Conservation (phyloP, 805 yeast species). For the Wickerhamiella brachini region DNA sequence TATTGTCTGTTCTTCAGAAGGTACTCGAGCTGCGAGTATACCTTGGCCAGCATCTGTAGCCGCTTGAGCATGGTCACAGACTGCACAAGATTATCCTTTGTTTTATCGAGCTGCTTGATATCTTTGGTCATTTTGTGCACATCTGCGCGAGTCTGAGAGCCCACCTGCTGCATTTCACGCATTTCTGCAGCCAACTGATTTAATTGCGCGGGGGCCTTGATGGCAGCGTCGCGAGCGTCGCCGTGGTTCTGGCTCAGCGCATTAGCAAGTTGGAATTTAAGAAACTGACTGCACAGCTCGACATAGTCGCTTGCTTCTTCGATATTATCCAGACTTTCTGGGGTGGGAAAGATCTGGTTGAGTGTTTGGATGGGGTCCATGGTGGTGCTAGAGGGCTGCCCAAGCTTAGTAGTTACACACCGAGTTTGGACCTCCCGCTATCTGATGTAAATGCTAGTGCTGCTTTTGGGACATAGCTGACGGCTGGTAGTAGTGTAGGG, state of each 20-base stretch:
- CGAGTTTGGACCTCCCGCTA: too few relatives aligned
- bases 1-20: conserved; percentile 35
- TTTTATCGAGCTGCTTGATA: conserved; percentile 64
- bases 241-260: conserved; percentile 27
- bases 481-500: not conserved
- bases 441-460: too few relatives aligned
- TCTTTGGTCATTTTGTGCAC: conserved; percentile 46
- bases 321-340: conserved; percentile 37
- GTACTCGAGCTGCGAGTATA: conserved; percentile 46
- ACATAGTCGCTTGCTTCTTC: conserved; percentile 39
- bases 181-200: conserved; percentile 15
- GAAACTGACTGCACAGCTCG: conserved; percentile 34
- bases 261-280: conserved; percentile 33
- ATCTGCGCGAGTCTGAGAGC: conserved; percentile 11
- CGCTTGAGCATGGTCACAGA: conserved; percentile 80
- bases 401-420: too few relatives aligned
- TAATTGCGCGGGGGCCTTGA: conserved; percentile 23
- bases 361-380: conserved; percentile 41
- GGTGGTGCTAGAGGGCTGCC: not conserved
- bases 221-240: conserved; percentile 15
- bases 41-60: conserved; percentile 70
- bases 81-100: conserved; percentile 69
- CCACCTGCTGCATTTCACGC: conserved; percentile 10
- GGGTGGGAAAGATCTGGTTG: conserved; percentile 35
- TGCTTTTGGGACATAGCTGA: not conserved